Conservation (phyloP, 2,329 filamentous ascomycete species). For the Alternaria hordeiaustralica region DNA sequence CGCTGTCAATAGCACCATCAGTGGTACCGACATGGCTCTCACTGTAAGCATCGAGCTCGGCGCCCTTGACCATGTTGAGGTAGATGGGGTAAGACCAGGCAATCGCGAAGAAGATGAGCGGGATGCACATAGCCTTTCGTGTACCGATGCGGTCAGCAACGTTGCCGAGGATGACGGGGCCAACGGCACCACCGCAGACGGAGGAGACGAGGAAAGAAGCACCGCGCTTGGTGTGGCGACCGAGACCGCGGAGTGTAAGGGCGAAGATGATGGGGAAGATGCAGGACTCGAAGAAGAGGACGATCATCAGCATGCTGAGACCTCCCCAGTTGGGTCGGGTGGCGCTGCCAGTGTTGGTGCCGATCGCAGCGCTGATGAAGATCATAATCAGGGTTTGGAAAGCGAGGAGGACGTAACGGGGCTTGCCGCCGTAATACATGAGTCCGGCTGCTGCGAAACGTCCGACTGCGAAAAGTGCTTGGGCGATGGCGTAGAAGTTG, state of each 20-base stretch:
- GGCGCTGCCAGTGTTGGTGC: constrained; percentile 37
- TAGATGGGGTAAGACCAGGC: constrained; percentile 48
- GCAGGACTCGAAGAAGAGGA: constrained; percentile 49
- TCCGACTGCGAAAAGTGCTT: constrained; percentile 46
- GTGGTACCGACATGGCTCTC: constrained; percentile 39
- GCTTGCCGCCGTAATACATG: constrained; percentile 46
- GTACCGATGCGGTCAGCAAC: constrained; percentile 44
- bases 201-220: constrained; percentile 47
- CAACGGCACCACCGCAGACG: constrained; percentile 46
- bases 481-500: constrained; percentile 49
- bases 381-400: constrained; percentile 48
- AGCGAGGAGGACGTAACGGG: constrained; percentile 45
- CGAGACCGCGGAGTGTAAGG: constrained; percentile 46
- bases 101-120: constrained; percentile 43
- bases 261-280: constrained; percentile 51
- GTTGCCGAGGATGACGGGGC: constrained; percentile 46
- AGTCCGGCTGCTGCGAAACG: constrained; percentile 48
- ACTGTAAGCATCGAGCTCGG: constrained; percentile 46
- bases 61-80: constrained; percentile 43
- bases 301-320: constrained; percentile 46
- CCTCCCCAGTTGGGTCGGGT: constrained; percentile 45
- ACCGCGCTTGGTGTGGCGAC: constrained; percentile 50
- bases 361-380: constrained; percentile 46
- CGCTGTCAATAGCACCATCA: constrained; percentile 30
- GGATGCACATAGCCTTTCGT: constrained; percentile 46